Percentiles rank a stretch among this genome's conserved stretches.
phyloP scores from a whole-genome alignment of 1,139 yeast species.

The Petasospora rhodanensis region DNA sequence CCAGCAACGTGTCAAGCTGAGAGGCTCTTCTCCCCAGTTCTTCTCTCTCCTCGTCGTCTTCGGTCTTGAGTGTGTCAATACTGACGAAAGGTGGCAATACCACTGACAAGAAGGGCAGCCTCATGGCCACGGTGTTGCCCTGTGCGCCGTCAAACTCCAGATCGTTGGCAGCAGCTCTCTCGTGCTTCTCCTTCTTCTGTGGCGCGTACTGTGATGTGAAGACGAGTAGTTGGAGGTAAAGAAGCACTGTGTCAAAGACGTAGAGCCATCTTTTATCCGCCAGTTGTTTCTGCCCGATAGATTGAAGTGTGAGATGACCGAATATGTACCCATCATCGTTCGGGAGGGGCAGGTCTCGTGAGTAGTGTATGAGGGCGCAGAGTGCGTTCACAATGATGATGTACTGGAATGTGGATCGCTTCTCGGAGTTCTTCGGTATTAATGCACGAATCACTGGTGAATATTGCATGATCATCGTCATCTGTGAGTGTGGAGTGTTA shows the following conservation, averaged over 20 bases:
- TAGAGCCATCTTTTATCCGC: conserved; percentile 14
- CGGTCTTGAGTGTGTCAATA: conserved; percentile 12
- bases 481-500: conserved; percentile 7
- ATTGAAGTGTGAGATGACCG: conserved; percentile 24
- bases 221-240: conserved; percentile 16
- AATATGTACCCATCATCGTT: conserved; percentile 21
- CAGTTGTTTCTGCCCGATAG: conserved; percentile 21
- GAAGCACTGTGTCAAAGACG: conserved; percentile 13
- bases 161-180: conserved; percentile 5
- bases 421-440: conserved; percentile 10
- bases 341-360: conserved; percentile 19
- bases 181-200: conserved; percentile 4
- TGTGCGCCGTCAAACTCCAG: conserved; percentile 17
- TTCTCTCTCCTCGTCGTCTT: conserved; percentile 13
- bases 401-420: conserved; percentile 13
- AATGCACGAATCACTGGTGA: conserved; percentile 9
- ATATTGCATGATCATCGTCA: conserved; percentile 7
- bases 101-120: conserved; percentile 12
- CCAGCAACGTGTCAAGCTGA: conserved; percentile 10
- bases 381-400: conserved; percentile 10
- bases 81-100: conserved; percentile 14
- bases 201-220: conserved; percentile 14
- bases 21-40: conserved; percentile 3
- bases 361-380: conserved; percentile 11
- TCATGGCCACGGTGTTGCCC: conserved; percentile 10